Evolutionary conservation across 192 early-diverging fungal genomes (phyloP), one percentile per base, ranked within the genome.

Genomic region (Rhizoclosmatium sp.): DNA sequence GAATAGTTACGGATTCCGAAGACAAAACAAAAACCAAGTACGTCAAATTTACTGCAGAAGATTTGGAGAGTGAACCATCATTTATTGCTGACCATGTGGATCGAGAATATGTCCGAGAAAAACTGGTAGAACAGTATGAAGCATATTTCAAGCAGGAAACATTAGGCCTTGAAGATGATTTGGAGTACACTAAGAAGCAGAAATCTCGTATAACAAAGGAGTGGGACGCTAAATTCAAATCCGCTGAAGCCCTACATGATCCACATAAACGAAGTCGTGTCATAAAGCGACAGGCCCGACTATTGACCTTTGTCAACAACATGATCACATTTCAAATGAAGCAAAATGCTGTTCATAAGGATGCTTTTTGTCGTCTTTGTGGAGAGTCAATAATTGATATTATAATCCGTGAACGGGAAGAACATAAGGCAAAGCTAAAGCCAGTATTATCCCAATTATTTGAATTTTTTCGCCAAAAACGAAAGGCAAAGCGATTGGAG

Each of bases 181-280:
- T 73, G 46, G 16, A 23, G 10, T 12, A 65, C 4, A 14, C 51
- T 7, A 49, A 64, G 41, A 21, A 46, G 1, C 19, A 4, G 7
- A 14, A 49, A 44, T 46, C 44, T 14, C 31, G 47, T 23, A 65
- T 54, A 4, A 65, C 62, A 19, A 60, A 42, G 4, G 78, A 74
- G 10, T 80, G 78, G 78, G 70, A 74, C 12, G 51, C 51, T 7
- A 60, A 64, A 40, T 73, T 71, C 47, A 56, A 49, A 47, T 71
- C 78, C 4, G 61, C 48, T 7, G 78, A 72, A 46, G 71, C 68
- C 21, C 10, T 80, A 39, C 47, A 40, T 23, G 71, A 73, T 23
- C 7, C 19, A 62, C 4, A 21, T 7, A 9, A 62, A 21, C 23
- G 9, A 21, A 62, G 21, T 62, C 9, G 39, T 19, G 19, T 62